These are phyloP conservation scores for Tulasnella sp. DNA, from an alignment of 768 basidiomycete species.

Conservation along the genomic window DNA sequence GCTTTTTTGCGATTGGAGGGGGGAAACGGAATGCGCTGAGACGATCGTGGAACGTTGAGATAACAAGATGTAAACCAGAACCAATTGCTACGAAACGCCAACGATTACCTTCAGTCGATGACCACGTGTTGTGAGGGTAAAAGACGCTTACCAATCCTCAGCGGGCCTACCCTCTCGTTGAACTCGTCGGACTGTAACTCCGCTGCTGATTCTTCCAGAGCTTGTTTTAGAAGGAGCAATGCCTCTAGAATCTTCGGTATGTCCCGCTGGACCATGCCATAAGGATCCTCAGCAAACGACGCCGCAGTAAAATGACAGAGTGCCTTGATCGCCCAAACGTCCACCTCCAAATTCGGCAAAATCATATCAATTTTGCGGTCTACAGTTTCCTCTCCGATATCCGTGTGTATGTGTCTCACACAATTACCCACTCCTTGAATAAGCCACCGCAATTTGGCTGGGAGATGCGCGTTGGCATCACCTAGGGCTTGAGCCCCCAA, in stretches of 20 bases:
- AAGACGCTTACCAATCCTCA: constrained; percentile 46
- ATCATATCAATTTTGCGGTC: constrained; percentile 25
- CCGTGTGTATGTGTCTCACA: background rate
- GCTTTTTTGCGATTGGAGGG: constrained; percentile 52
- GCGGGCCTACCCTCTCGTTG: constrained; percentile 43
- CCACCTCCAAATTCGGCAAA: constrained; percentile 55
- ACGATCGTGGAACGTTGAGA: constrained; percentile 66
- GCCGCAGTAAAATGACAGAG: constrained; percentile 60
- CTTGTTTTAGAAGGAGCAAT: constrained; percentile 55
- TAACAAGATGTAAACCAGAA: constrained; percentile 56
- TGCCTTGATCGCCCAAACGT: constrained; percentile 58
- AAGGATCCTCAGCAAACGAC: constrained; percentile 71
- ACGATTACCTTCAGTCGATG: background rate
- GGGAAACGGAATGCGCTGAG: constrained; percentile 72
- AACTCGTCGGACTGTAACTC: constrained; percentile 48
- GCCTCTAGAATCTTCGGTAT: constrained; percentile 77
- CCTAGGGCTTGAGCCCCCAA: background rate
- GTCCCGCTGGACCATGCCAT: constrained; percentile 77
- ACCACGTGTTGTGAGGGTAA: background rate
- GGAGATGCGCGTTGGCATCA: background rate
- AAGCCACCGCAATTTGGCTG: background rate
- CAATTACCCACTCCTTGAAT: background rate
- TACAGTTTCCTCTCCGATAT: constrained; percentile 1
- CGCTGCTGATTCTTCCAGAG: constrained; percentile 55
- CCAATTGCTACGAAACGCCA: constrained; percentile 44